Conservation (phyloP, 495 filamentous ascomycete genomes). For the Annulohypoxylon moriforme region DNA sequence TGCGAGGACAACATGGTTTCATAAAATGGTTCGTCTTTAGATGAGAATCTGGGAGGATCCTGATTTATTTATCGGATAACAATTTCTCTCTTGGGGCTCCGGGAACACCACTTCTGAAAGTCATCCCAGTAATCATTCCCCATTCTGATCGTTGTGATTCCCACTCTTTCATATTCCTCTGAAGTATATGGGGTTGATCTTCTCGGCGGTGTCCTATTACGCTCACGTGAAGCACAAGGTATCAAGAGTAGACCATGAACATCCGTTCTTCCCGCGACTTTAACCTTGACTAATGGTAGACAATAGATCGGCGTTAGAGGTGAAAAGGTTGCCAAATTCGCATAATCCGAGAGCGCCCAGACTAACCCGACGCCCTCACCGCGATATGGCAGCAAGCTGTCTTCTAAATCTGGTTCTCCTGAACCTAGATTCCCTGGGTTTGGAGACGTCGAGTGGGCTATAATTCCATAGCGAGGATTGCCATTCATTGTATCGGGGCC, state of each 20-base stretch:
- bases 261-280: background rate
- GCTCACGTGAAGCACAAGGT: background rate
- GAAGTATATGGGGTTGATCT: background rate
- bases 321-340: background rate
- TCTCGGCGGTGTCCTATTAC: background rate
- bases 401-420: background rate
- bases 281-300: background rate
- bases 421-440: too few species aligned
- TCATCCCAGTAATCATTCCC: background rate
- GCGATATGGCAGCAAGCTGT: background rate
- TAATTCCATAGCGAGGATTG: background rate
- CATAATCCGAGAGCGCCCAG: background rate
- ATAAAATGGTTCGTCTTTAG: too few species aligned
- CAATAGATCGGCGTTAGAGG: background rate
- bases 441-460: background rate
- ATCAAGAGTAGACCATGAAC: background rate
- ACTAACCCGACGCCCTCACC: background rate
- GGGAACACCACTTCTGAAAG: background rate
- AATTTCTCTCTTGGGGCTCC: background rate
- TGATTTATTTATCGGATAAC: background rate
- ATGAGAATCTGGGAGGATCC: background rate
- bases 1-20: too few species aligned
- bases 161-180: background rate
- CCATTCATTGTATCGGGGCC: background rate
- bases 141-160: background rate